Evolutionary conservation across 805 yeast genomes (phyloP).

Genomic region (Wickerhamomyces alni): DNA sequence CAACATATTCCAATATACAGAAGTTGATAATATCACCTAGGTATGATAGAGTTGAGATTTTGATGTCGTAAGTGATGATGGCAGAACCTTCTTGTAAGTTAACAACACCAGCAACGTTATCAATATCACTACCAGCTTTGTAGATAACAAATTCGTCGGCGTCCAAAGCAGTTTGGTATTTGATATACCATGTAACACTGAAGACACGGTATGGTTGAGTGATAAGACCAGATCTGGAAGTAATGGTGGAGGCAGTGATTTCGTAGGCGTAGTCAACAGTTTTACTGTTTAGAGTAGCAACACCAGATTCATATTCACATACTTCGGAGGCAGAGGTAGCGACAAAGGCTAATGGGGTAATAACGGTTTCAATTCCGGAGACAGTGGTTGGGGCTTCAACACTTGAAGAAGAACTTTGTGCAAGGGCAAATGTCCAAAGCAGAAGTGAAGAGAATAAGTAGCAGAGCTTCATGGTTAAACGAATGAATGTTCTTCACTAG

Average conservation of each 20-base stretch:
- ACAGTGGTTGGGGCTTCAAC: background rate
- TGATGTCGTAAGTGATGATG: slow-evolving; percentile 6
- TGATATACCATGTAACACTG: background rate
- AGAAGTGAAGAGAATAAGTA: too few relatives aligned
- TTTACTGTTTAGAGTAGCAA: background rate
- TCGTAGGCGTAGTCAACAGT: background rate
- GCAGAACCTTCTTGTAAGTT: slow-evolving; percentile 14
- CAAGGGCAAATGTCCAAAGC: too few relatives aligned
- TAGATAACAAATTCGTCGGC: background rate
- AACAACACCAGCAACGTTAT: slow-evolving; percentile 7
- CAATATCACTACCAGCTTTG: slow-evolving; percentile 4
- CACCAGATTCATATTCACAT: background rate
- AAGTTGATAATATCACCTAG: background rate
- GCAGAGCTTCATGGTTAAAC: too few relatives aligned
- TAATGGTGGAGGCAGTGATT: background rate
- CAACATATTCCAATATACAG: slow-evolving; percentile 8
- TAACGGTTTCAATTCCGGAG: background rate
- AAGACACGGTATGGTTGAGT: background rate
- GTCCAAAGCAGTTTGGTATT: background rate
- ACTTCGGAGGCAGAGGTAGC: background rate
- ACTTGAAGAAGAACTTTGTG: too few relatives aligned
- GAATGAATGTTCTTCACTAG: too few relatives aligned
- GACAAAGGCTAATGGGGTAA: background rate
- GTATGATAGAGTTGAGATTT: slow-evolving; percentile 1
- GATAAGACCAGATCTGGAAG: background rate